These are phyloP conservation scores for Beauveria rudraprayagi DNA, from an alignment of 2,329 filamentous ascomycete genomes.

Conservation along the genomic window DNA sequence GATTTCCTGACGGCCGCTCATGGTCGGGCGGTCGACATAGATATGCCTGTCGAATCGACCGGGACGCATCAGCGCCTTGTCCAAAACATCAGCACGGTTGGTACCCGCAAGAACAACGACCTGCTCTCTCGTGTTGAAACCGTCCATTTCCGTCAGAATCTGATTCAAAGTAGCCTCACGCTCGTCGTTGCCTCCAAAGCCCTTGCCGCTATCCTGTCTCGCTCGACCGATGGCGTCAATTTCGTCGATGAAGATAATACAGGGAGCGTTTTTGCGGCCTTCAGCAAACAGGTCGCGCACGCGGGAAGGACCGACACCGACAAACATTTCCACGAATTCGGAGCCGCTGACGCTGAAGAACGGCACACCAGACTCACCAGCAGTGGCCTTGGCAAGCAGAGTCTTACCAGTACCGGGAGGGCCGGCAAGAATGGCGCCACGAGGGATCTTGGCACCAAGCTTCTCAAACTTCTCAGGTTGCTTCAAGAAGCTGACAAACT, in stretches of 20 bases:
- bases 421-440: constrained; percentile 93
- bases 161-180: constrained; percentile 96
- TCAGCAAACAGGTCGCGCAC: constrained; percentile 92
- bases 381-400: constrained; percentile 90
- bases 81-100: constrained; percentile 88
- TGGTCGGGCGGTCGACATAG: constrained; percentile 86
- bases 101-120: constrained; percentile 95
- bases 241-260: constrained; percentile 99
- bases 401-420: constrained; percentile 98
- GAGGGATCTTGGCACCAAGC: constrained; percentile 93
- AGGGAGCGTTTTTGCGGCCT: constrained; percentile 90
- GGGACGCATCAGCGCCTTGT: constrained; percentile 92
- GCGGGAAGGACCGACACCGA: constrained; percentile 92
- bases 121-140: constrained; percentile 94
- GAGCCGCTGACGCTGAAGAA: constrained; percentile 99
- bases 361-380: constrained; percentile 90
- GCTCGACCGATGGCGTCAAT: constrained; percentile 96
- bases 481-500: constrained; percentile 96
- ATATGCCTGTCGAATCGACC: constrained; percentile 97
- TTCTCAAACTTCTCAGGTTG: constrained; percentile 87
- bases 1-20: constrained; percentile 93
- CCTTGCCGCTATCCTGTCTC: constrained; percentile 63
- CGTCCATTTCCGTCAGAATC: constrained; percentile 98
- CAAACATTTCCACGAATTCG: constrained; percentile 99
- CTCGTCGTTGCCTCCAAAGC: constrained; percentile 88